A percentile compares a stretch with the other conserved stretches of the same genome.
Conservation (phyloP, 805 yeast genomes). For the Suhomyces vadensis region DNA sequence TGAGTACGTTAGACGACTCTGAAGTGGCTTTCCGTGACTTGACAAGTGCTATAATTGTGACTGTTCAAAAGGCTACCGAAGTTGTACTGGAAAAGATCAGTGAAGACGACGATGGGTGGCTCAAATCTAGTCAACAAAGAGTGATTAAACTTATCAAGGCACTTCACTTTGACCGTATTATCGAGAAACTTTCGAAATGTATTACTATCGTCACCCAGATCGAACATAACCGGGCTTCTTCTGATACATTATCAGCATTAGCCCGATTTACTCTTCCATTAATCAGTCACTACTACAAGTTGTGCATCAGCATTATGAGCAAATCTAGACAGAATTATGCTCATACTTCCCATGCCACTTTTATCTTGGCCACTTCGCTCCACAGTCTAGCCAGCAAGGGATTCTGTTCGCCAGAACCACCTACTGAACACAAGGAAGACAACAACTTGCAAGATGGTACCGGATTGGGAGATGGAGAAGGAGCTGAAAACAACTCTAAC, state of each 20-base stretch:
- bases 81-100: conserved; percentile 32
- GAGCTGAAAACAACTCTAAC: conserved; percentile 76
- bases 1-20: conserved; percentile 29
- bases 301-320: conserved; percentile 45
- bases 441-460: conserved; percentile 79
- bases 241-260: conserved; percentile 47
- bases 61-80: conserved; percentile 61
- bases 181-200: conserved; percentile 34
- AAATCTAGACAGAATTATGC: conserved; percentile 51
- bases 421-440: conserved; percentile 59
- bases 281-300: conserved; percentile 54
- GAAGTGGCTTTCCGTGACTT: conserved; percentile 53
- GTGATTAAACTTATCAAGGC: conserved; percentile 43
- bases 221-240: conserved; percentile 39
- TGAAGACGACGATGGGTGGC: conserved; percentile 67
- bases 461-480: conserved; percentile 90
- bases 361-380: conserved; percentile 55
- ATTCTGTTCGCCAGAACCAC: conserved; percentile 89
- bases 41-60: conserved; percentile 60
- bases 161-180: conserved; percentile 41
- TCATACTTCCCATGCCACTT: conserved; percentile 61
- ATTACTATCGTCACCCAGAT: conserved; percentile 33
- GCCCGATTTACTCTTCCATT: conserved; percentile 63
- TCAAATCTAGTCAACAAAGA: conserved; percentile 49
- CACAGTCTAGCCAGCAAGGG: conserved; percentile 72